Evolutionary conservation across 2,329 filamentous ascomycete genomes (phyloP).

Genomic region (Pseudogymnoascus sp.): DNA sequence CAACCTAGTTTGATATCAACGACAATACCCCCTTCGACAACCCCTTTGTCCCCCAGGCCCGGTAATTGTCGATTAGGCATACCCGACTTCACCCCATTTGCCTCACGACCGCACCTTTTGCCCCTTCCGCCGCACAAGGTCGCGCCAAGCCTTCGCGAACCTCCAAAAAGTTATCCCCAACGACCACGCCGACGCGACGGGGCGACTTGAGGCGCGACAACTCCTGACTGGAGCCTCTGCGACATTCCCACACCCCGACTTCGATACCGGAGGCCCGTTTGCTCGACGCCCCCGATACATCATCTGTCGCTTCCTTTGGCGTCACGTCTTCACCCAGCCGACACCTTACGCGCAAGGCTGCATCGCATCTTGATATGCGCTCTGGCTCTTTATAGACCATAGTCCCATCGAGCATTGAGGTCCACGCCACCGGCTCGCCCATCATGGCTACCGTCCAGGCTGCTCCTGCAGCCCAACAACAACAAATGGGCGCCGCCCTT

Average conservation of each 20-base stretch:
- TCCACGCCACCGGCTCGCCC: conserved; percentile 20
- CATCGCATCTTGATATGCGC: conserved; percentile 29
- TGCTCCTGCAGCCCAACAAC: conserved; percentile 54
- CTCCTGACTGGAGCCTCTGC: conserved; percentile 9
- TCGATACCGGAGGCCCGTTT: conserved; percentile 14
- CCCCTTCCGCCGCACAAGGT: conserved; percentile 12
- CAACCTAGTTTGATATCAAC: conserved; percentile 12
- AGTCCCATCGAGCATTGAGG: conserved; percentile 14
- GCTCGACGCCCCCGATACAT: conserved; percentile 15
- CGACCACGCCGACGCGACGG: conserved; percentile 28
- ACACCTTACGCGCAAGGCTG: conserved; percentile 30
- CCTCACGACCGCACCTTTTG: not conserved
- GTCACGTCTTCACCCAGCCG: conserved; percentile 15
- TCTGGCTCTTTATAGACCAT: conserved; percentile 19
- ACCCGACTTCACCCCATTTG: not conserved
- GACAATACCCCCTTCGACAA: not conserved
- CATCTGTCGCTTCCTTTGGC: conserved; percentile 16
- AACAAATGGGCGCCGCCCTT: conserved; percentile 53
- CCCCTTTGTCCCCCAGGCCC: not conserved
- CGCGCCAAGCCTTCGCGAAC: conserved; percentile 28
- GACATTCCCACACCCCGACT: conserved; percentile 12
- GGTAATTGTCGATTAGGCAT: not conserved
- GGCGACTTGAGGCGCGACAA: conserved; percentile 21
- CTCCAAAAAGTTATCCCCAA: conserved; percentile 23
- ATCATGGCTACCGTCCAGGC: conserved; percentile 77